These are phyloP conservation scores for Pisolithus orientalis DNA, from an alignment of 768 basidiomycete genomes.

Conservation along the genomic window DNA sequence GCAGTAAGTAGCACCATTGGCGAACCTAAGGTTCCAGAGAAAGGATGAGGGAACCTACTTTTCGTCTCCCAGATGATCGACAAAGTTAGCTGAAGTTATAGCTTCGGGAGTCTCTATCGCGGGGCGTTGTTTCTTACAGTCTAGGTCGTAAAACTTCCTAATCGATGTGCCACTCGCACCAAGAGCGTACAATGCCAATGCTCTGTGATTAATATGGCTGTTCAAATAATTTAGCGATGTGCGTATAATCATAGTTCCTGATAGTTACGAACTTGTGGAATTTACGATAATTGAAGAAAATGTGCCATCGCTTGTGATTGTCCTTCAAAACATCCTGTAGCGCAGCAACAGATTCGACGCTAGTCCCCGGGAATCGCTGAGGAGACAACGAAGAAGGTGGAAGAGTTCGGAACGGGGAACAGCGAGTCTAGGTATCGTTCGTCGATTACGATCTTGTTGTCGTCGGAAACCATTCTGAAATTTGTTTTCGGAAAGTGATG, in stretches of 20 bases:
- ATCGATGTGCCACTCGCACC: conserved; percentile 19
- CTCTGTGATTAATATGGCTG: conserved; percentile 26
- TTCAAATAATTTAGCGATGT: background rate
- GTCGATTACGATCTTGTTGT: background rate
- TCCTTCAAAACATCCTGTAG: conserved; percentile 8
- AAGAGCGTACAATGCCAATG: conserved; percentile 21
- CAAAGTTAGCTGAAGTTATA: conserved; percentile 19
- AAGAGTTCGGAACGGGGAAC: conserved; percentile 5
- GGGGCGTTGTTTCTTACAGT: conserved; percentile 16
- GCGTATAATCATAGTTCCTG: no score
- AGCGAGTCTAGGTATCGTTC: conserved; percentile 2
- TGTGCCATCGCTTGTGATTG: conserved; percentile 36
- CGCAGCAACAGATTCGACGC: conserved; percentile 22
- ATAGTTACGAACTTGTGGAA: conserved; percentile 45
- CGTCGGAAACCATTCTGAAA: no score
- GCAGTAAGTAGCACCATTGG: background rate
- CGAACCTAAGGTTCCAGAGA: background rate
- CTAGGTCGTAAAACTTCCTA: conserved; percentile 20
- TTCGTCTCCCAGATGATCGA: conserved; percentile 20
- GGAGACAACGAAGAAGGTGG: conserved; percentile 2
- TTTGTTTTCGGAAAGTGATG: no score
- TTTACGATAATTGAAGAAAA: conserved; percentile 40
- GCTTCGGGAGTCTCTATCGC: conserved; percentile 16
- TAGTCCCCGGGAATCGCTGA: conserved; percentile 7
- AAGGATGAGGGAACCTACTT: conserved; percentile 8